These are phyloP conservation scores for Rhizodiscina lignyota DNA, from an alignment of 495 filamentous ascomycete species.

Conservation along the genomic window DNA sequence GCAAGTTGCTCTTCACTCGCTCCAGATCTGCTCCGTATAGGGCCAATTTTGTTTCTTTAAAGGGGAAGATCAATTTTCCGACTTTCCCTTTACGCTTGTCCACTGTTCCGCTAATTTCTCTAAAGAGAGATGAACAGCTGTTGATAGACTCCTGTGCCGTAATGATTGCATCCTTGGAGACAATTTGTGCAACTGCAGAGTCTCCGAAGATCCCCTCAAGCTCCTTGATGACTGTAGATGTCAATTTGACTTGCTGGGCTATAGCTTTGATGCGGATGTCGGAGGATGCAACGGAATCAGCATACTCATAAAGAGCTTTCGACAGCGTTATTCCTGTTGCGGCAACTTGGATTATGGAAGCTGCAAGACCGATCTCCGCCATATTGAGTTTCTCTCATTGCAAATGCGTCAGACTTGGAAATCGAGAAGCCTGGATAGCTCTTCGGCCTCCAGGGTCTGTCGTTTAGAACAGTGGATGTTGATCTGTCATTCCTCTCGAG, in stretches of 20 bases:
- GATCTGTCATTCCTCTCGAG: no score
- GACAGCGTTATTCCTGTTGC: constrained; percentile 12
- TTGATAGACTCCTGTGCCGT: constrained; percentile 12
- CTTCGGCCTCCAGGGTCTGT: no score
- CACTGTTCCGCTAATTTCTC: constrained; percentile 8
- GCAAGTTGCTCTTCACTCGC: constrained; percentile 12
- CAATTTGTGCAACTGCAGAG: constrained; percentile 4
- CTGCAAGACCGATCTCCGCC: no score
- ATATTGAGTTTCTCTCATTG: no score
- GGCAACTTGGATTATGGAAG: constrained; percentile 13
- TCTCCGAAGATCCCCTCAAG: constrained; percentile 8
- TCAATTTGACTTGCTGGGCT: constrained; percentile 12
- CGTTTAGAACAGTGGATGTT: no score
- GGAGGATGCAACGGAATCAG: constrained; percentile 11
- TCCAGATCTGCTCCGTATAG: constrained; percentile 12
- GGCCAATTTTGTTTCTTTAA: constrained; percentile 12
- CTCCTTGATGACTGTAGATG: constrained; percentile 14
- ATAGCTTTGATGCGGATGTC: constrained; percentile 14
- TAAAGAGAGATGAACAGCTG: constrained; percentile 11
- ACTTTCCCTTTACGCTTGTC: constrained; percentile 10
- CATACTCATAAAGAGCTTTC: constrained; percentile 13
- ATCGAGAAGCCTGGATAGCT: no score
- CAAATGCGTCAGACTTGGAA: no score
- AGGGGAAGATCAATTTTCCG: constrained; percentile 9
- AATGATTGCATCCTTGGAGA: constrained; percentile 6